Percentiles rank a stretch among this genome's conserved stretches.
Evolutionary conservation across 805 yeast species (phyloP).

Genomic region (Metschnikowia vanudenii): DNA sequence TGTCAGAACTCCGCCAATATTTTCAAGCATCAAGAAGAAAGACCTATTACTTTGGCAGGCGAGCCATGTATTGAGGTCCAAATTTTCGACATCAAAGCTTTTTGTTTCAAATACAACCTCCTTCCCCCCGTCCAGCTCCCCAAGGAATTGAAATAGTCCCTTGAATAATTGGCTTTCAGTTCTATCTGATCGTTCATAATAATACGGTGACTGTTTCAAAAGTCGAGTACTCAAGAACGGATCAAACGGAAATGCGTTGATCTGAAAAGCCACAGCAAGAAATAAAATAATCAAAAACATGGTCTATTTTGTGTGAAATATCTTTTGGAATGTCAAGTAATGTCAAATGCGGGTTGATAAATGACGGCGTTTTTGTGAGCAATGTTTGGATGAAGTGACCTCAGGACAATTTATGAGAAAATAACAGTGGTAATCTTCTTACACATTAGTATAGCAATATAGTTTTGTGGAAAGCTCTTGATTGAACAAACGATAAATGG

Average conservation of each 20-base stretch:
- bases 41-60: slow-evolving; percentile 40
- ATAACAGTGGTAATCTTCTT: background rate
- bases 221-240: background rate
- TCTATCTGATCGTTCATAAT: background rate
- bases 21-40: slow-evolving; percentile 47
- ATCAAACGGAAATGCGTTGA: background rate
- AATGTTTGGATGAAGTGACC: background rate
- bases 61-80: slow-evolving; percentile 41
- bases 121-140: background rate
- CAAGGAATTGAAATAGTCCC: background rate
- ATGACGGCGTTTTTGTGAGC: background rate
- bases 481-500: background rate
- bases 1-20: slow-evolving; percentile 53
- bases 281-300: background rate
- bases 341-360: background rate
- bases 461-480: background rate
- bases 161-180: background rate
- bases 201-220: background rate
- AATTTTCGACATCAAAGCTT: background rate
- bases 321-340: too few relatives aligned
- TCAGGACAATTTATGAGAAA: background rate
- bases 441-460: background rate
- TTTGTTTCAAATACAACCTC: background rate
- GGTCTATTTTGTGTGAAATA: too few relatives aligned
- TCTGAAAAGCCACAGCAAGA: background rate